A percentile compares a stretch with the other conserved stretches of the same genome.
Evolutionary conservation across 495 filamentous ascomycete species (phyloP).

Genomic region (Penicillium paradoxum): DNA sequence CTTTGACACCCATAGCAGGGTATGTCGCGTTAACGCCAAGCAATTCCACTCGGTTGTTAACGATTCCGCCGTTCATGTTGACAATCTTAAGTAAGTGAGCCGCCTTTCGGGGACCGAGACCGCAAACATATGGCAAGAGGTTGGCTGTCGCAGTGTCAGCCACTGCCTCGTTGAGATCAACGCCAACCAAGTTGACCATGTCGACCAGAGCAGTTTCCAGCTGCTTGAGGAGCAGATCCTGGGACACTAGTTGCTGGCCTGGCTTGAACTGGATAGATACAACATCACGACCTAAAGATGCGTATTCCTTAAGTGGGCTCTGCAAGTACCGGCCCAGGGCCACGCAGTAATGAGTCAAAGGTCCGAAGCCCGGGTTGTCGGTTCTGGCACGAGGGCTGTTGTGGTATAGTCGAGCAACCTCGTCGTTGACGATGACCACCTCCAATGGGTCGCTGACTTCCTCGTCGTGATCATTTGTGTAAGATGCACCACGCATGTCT

Average conservation of each 20-base stretch:
- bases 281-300: constrained; percentile 81
- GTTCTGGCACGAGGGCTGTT: constrained; percentile 73
- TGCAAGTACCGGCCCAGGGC: constrained; percentile 86
- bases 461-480: constrained; percentile 56
- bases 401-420: constrained; percentile 90
- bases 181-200: constrained; percentile 94
- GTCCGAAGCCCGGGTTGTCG: constrained; percentile 73
- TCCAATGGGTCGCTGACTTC: constrained; percentile 70
- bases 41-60: constrained; percentile 77
- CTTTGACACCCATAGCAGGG: constrained; percentile 78
- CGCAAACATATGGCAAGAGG: constrained; percentile 85
- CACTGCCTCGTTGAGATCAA: constrained; percentile 89
- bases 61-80: constrained; percentile 77
- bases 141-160: constrained; percentile 72
- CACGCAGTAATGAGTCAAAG: constrained; percentile 81
- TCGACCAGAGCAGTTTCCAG: constrained; percentile 94
- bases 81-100: constrained; percentile 83
- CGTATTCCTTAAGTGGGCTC: constrained; percentile 92
- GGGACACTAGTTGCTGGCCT: constrained; percentile 79
- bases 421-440: constrained; percentile 88
- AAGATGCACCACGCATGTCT: constrained; percentile 67
- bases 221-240: constrained; percentile 77
- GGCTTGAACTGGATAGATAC: constrained; percentile 81
- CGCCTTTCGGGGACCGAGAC: constrained; percentile 89
- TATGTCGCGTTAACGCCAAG: constrained; percentile 78